Base-by-base conservation (phyloP, 495 filamentous ascomycete species). In the Trichocladium antarcticum region DNA sequence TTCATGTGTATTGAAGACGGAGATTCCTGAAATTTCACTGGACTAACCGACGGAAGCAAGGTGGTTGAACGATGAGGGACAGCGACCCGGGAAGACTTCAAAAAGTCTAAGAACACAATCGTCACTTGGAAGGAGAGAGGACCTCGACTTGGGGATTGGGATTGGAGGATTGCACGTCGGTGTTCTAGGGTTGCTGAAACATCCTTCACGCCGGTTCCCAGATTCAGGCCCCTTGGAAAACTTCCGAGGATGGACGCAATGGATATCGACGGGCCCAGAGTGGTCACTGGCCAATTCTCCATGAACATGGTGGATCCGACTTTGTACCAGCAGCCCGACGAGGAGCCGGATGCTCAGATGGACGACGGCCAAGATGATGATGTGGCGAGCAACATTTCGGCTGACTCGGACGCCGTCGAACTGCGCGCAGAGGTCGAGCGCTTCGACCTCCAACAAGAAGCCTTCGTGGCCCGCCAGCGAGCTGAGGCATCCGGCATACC, bases 341-440 rank as follows among this genome's bases (percentile, higher is more conserved):
- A 36, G 7, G 45, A 52, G 4, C 45, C 43, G 0, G 51, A 48
- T 6, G 20, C 21, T 11, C 12, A 31, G 11, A 51, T 56, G 45
- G 50, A 37, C 32, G 37, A 45, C 15, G 51, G 35, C 32, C 50
- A 49, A 12, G 45, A 7, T 14, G 51, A 51, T 19, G 57, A 55
- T 9, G 48, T 31, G 24, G 49, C 38, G 0, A 58, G 53, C 40
- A 59, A 68, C 42, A 44, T 63, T 15, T 70, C 68, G 3, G 61
- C 62, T 12, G 63, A 68, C 42, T 72, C 69, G 5, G 69, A 72
- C 29, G 54, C 60, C 15, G 55, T 60, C 27, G 62, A 68, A 29
- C 56, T 69, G 14, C 59, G 53, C 19, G 59, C 55, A 11, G 59
- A 63, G 37, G 62, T 67, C 19, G 65, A 54, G 7, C 58, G 64